These are phyloP conservation scores for Dothidotthia symphoricarpi DNA, from an alignment of 2,329 filamentous ascomycete species.

Conservation along the genomic window DNA sequence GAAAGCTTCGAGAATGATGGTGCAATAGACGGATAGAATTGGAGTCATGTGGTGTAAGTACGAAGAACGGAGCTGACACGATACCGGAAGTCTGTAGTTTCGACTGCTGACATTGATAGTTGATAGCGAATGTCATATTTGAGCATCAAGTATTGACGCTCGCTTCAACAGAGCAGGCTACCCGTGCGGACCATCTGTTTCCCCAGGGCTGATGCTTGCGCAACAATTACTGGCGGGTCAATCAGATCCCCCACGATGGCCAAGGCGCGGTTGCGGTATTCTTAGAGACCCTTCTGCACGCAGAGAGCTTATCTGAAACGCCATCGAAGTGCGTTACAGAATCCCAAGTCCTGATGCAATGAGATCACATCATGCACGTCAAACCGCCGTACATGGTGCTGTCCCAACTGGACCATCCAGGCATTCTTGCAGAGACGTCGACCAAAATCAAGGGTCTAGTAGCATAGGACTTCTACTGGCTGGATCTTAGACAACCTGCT, in stretches of 20 bases:
- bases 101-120: slow-evolving; percentile 2
- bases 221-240: slow-evolving; percentile 17
- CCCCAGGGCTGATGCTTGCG: background rate
- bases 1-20: slow-evolving; percentile 9
- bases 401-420: slow-evolving; percentile 6
- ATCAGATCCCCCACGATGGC: slow-evolving; percentile 14
- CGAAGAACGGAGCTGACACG: slow-evolving; percentile 9
- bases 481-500: too few relatives aligned
- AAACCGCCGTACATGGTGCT: slow-evolving; percentile 19
- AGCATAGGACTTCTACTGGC: too few relatives aligned
- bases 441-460: too few relatives aligned
- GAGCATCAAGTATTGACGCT: too few relatives aligned
- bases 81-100: slow-evolving; percentile 1
- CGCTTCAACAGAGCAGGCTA: too few relatives aligned
- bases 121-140: background rate
- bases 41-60: slow-evolving; percentile 5
- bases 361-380: slow-evolving; percentile 33
- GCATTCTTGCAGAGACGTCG: slow-evolving; percentile 3
- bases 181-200: too few relatives aligned
- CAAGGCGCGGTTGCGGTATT: slow-evolving; percentile 8
- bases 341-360: slow-evolving; percentile 32
- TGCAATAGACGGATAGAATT: slow-evolving; percentile 9
- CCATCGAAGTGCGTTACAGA: slow-evolving; percentile 35
- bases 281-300: slow-evolving; percentile 20
- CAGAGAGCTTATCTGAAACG: slow-evolving; percentile 38